Base-by-base conservation (phyloP, 2,329 filamentous ascomycete species). In the Drechslera avenae region DNA sequence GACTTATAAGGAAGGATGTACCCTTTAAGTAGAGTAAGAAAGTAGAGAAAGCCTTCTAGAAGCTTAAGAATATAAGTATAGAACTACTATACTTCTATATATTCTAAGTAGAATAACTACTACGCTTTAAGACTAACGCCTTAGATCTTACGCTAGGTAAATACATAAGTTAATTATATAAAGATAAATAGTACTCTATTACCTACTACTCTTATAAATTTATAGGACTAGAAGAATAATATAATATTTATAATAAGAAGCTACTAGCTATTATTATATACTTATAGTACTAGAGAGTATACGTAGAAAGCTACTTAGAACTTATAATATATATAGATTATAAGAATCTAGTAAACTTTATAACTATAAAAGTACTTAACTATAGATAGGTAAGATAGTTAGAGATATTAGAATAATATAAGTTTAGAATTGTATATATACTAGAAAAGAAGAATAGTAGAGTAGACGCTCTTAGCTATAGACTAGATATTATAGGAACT, bases 271-370 rank as follows among this genome's bases (percentile, higher is more conserved):
- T 32, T 12, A 14, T 32, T 12, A 9, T 9, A 12, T 32, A 12
- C n/a, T 32, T 32, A 32, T 4, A 32, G 26, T 30, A 30, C n/a
- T n/a, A n/a, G n/a, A n/a, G n/a, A n/a, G n/a, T n/a, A n/a, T n/a
- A n/a, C n/a, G n/a, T n/a, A n/a, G 26, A 30, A 30, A 30, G 6
- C 26, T 30, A 30, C 26, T 30, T 30, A 30, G 26, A 32, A 14
- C 30, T 32, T 32, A 32, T 12, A 4, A 32, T 12, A 32, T 32
- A 32, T 14, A 62, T 21, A 63, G 57, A 75, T 50, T 52, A 75
- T 44, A 56, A 63, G 31, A 68, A 62, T 26, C 57, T 74, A 2
- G 45, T 63, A 9, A 59, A 62, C 36, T 73, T 73, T 41, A 68
- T 53, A 8, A 64, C 43, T 2, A 66, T 34, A 3, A 67, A 67